Evolutionary conservation across 371 early-diverging fungal genomes (phyloP).

Genomic region (Mucor plumbeus): DNA sequence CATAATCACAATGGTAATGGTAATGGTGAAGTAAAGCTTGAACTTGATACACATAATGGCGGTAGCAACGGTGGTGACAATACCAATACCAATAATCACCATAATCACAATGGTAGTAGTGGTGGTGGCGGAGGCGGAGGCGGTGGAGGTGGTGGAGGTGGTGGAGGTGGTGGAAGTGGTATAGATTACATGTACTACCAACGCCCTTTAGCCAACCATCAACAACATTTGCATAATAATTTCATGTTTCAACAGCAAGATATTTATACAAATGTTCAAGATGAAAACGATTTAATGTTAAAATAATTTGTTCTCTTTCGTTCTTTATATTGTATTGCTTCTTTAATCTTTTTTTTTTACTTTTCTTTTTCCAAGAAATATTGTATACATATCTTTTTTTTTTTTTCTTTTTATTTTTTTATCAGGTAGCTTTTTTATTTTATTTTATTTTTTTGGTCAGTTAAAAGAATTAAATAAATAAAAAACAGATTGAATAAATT

Average conservation of each 20-base stretch:
- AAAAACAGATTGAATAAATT: neutral
- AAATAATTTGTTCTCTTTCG: neutral
- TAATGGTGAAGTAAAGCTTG: neutral
- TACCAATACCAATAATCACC: too few species aligned
- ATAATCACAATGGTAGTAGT: neutral
- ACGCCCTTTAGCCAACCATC: conserved; percentile 1
- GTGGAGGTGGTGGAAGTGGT: neutral
- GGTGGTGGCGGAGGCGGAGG: neutral
- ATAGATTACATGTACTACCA: conserved; percentile 1
- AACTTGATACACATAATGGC: neutral
- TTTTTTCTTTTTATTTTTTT: neutral
- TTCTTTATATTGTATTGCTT: conserved; percentile 5
- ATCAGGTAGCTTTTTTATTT: neutral
- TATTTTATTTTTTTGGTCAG: neutral
- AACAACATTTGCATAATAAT: neutral
- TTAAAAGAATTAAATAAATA: neutral
- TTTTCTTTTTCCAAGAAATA: neutral
- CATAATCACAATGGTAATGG: neutral
- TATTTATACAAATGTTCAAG: neutral
- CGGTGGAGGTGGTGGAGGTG: neutral
- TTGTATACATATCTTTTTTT: neutral
- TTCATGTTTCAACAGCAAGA: conserved; percentile 1
- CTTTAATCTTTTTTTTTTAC: neutral
- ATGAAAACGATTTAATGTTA: conserved; percentile 3
- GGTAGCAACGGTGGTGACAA: neutral